Evolutionary conservation across 345 rosid genomes (phyloP).

Genomic region (Citrus trifoliata): DNA sequence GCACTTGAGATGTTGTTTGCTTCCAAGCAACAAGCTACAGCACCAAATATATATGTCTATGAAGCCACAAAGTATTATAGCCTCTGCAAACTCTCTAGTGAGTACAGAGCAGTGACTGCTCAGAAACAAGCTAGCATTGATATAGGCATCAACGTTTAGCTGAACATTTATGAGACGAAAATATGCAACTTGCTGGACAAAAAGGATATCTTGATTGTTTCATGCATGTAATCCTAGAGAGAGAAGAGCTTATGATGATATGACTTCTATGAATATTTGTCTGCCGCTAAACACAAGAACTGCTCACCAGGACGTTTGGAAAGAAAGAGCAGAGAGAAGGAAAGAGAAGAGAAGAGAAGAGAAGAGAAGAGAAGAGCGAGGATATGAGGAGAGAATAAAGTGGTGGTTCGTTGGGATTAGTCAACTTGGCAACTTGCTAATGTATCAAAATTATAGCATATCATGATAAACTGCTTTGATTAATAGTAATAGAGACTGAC

Average conservation of each 20-base stretch:
- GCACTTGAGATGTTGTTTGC: neutral
- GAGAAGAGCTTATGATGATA: neutral
- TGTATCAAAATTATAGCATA: conserved; percentile 30
- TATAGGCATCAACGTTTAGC: conserved; percentile 3
- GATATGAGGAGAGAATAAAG: neutral
- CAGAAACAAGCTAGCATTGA: neutral
- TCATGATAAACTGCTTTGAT: conserved; percentile 24
- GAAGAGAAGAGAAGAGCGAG: neutral
- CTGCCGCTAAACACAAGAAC: neutral
- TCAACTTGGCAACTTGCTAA: conserved; percentile 53
- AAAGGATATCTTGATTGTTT: conserved; percentile 19
- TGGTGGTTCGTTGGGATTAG: conserved; percentile 34
- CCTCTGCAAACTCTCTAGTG: neutral
- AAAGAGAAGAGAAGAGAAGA: neutral
- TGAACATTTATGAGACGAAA: neutral
- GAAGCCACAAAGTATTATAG: neutral
- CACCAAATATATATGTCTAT: no score
- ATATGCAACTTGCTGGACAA: neutral
- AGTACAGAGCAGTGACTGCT: neutral
- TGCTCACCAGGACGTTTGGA: neutral
- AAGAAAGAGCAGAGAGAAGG: conserved; percentile 1
- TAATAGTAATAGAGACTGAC: neutral
- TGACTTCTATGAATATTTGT: neutral
- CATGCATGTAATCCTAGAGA: conserved; percentile 18
- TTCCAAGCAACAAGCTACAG: neutral